phyloP scores from a whole-genome alignment of 345 rosid species.

The Moricandia moricandioides region DNA sequence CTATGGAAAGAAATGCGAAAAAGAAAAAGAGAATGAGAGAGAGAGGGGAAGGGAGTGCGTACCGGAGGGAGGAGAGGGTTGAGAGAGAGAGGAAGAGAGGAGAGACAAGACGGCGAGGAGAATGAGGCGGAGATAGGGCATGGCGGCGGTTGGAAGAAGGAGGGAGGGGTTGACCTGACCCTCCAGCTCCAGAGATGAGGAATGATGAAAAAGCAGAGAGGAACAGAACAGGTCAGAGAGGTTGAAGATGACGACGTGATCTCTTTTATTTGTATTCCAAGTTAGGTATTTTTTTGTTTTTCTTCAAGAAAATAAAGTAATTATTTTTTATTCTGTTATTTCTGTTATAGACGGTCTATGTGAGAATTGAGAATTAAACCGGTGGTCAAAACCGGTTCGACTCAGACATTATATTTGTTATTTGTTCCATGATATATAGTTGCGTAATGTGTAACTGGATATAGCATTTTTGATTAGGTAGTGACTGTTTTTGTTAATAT shows the following conservation, averaged over 20 bases:
- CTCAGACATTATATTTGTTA: neutral
- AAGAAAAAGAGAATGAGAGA: neutral
- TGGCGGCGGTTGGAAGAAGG: slow-evolving; percentile 39
- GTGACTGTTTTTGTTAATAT: neutral
- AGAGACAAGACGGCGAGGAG: slow-evolving; percentile 38
- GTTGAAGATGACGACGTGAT: slow-evolving; percentile 8
- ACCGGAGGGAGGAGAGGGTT: slow-evolving; percentile 44
- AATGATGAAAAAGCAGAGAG: slow-evolving; percentile 43
- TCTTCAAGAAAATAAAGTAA: neutral
- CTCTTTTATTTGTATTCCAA: neutral
- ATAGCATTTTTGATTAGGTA: neutral
- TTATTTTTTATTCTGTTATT: slow-evolving; percentile 26
- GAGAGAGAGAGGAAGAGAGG: slow-evolving; percentile 45
- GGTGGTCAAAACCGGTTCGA: slow-evolving; percentile 2
- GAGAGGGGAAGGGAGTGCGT: neutral
- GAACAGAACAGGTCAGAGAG: slow-evolving; percentile 36
- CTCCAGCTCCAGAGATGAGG: slow-evolving; percentile 41
- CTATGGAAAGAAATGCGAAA: neutral
- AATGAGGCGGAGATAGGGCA: slow-evolving; percentile 30
- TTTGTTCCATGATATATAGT: neutral
- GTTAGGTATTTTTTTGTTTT: neutral
- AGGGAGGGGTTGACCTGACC: slow-evolving; percentile 39
- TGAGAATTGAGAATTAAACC: neutral
- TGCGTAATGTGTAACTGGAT: neutral
- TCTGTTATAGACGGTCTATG: slow-evolving; percentile 21